phyloP scores from a whole-genome alignment of 1,139 yeast genomes.

The Pichia sp. region DNA sequence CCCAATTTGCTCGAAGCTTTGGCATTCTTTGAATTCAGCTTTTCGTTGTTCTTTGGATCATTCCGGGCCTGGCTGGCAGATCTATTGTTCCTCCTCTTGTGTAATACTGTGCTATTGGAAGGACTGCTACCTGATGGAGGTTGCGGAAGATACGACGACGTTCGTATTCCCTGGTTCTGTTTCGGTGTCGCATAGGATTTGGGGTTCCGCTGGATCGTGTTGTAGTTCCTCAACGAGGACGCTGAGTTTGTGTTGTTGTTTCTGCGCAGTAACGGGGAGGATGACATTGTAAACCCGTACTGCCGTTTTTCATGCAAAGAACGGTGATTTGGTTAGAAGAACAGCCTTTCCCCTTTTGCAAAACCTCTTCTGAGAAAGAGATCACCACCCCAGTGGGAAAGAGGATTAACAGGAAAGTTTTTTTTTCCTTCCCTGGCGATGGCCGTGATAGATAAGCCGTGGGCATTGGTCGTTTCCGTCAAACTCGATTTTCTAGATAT shows the following conservation, averaged over 20 bases:
- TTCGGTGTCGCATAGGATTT: background rate
- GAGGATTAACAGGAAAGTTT: background rate
- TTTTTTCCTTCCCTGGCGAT: background rate
- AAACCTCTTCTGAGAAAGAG: no score
- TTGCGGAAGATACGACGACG: conserved; percentile 4
- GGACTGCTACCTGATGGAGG: background rate
- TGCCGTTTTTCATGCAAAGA: background rate
- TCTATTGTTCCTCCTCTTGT: background rate
- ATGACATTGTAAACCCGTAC: conserved; percentile 8
- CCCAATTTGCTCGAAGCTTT: conserved; percentile 45
- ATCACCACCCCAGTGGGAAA: background rate
- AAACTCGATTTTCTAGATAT: background rate
- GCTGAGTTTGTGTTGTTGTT: conserved; percentile 6
- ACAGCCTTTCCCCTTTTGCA: background rate
- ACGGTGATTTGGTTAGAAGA: background rate
- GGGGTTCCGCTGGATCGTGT: conserved; percentile 5
- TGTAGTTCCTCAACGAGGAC: conserved; percentile 9
- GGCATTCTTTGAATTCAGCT: background rate
- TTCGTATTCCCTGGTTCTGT: background rate
- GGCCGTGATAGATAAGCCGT: no score
- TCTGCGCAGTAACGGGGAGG: conserved; percentile 9
- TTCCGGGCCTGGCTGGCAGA: background rate
- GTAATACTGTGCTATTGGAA: background rate
- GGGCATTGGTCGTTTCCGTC: background rate
- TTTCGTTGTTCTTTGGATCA: background rate